Evolutionary conservation across 768 basidiomycete genomes (phyloP), one percentile per base, ranked within the genome.

Genomic region (Hypholoma fasciculare): DNA sequence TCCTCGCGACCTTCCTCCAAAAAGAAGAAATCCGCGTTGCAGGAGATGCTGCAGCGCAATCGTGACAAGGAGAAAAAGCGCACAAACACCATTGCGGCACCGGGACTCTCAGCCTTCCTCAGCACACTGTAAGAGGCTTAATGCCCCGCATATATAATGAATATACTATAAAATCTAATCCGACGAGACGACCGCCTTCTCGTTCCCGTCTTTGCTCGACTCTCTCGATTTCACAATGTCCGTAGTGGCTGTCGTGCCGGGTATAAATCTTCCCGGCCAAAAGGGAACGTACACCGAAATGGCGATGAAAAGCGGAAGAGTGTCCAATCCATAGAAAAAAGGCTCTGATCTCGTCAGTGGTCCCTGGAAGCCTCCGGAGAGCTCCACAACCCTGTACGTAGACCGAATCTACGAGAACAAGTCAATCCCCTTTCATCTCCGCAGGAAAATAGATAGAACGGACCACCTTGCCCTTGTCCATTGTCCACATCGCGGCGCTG

Each of bases 251-350:
- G 30, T 34, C 30, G 30, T 7, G 9, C 6, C 30, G 6, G 30
- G 36, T 40, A 85, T 84, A 64, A 82, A 82, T 60, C 79, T 68
- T 6, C 86, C 85, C 3, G 87, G 89, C 87, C 88, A 92, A 68
- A 87, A 84, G 16, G 81, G 72, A 20, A 74, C 63, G 63, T 87
- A 89, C 13, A 83, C 72, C 0, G 69, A 69, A 44, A 86, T 80
- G 23, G 87, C 86, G 34, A 90, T 66, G 58, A 86, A 79, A 7
- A 90, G 75, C 7, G 88, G 89, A 4, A 89, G 74, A 0, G 87
- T 82, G 67, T 92, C 75, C 39, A 90, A 74, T 1, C 72, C 81
- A 66, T 89, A 92, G 69, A 92, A 89, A 62, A 78, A 83, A 3
- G 65, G 69, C 67, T 90, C 88, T 4, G 78, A 80, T 2, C 78